Evolutionary conservation across 2,329 filamentous ascomycete genomes (phyloP), one percentile per base, ranked within the genome.

Genomic region (Scedosporium boydii): DNA sequence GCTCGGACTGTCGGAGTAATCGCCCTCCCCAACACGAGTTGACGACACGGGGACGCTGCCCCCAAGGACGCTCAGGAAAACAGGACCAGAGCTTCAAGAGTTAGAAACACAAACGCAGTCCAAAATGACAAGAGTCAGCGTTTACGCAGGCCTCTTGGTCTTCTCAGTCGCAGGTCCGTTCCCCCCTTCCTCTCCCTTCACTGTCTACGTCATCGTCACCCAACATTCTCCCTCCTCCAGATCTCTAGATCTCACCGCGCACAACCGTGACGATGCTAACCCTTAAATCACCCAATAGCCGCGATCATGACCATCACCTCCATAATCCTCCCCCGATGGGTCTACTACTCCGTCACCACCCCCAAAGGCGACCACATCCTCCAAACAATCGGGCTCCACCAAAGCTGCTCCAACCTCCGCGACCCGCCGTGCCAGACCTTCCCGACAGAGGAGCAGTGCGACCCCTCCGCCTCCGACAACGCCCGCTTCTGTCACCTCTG

Each of bases 401-500:
- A 82, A 68, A 87, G 86, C 72, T 99, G 93, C 76, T 89, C 87
- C 61, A 88, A 84, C 63, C 78, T 90, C 63, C 83, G 83, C 55
- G 80, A 84, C 59, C 75, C 77, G n/a, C 74, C 76, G 57, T 77
- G 75, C 63, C 68, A 71, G 26, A 76, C 78, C 38, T 95, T 92
- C 73, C 91, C 91, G 3, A 79, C 81, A 66, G 77, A 82, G 61
- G 79, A 83, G 63, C 87, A 91, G 71, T 93, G 90, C 74, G 77
- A 78, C 62, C 82, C 80, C 68, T 53, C 26, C 18, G 59, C 60
- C 21, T 62, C 59, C 23, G 68, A 69, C 42, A 72, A 69, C 27
- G 83, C 87, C 68, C 85, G 87, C 70, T 97, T 98, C 76, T 98
- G 95, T 79, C 89, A 87, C 69, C 89, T 96, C 82, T 99, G 93